phyloP scores from a whole-genome alignment of 2,329 filamentous ascomycete genomes.

The Phialophora macrospora region DNA sequence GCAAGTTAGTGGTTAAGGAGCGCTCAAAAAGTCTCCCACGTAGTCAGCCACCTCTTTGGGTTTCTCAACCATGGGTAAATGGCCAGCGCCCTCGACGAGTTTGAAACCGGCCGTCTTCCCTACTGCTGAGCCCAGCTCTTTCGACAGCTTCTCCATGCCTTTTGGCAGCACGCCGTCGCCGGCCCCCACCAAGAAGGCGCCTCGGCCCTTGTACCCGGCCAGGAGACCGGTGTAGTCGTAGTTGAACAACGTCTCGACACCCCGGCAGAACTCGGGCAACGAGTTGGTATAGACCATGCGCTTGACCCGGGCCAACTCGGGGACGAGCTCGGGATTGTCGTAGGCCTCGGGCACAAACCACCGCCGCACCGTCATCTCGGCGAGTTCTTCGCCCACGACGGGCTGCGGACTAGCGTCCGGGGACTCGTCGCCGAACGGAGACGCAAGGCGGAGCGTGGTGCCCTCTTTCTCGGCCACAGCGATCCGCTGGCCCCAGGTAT shows the following conservation, averaged over 20 bases:
- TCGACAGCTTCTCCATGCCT: conserved; percentile 64
- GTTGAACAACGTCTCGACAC: conserved; percentile 22
- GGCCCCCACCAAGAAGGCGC: conserved; percentile 24
- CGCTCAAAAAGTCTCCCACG: conserved; percentile 17
- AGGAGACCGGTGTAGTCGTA: conserved; percentile 26
- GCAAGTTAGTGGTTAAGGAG: not conserved
- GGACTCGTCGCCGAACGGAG: conserved; percentile 27
- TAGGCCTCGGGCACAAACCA: conserved; percentile 74
- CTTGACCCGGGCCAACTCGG: conserved; percentile 63
- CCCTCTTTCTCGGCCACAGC: conserved; percentile 65
- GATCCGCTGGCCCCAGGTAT: conserved; percentile 79
- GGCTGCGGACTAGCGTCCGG: conserved; percentile 53
- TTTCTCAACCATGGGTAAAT: conserved; percentile 83
- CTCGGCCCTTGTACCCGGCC: conserved; percentile 17
- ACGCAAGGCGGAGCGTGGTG: conserved; percentile 35
- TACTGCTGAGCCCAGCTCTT: conserved; percentile 67
- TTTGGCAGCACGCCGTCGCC: conserved; percentile 73
- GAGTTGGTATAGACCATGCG: conserved; percentile 72
- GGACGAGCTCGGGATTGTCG: conserved; percentile 55
- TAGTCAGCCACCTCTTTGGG: conserved; percentile 54
- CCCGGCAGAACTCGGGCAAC: conserved; percentile 64
- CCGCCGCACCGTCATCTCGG: conserved; percentile 70
- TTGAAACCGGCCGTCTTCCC: conserved; percentile 65
- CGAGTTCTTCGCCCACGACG: conserved; percentile 68
- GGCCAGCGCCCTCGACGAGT: conserved; percentile 72